These are phyloP conservation scores for Rhexocercosporidium sp. DNA, from an alignment of 2,329 filamentous ascomycete species.

Conservation along the genomic window DNA sequence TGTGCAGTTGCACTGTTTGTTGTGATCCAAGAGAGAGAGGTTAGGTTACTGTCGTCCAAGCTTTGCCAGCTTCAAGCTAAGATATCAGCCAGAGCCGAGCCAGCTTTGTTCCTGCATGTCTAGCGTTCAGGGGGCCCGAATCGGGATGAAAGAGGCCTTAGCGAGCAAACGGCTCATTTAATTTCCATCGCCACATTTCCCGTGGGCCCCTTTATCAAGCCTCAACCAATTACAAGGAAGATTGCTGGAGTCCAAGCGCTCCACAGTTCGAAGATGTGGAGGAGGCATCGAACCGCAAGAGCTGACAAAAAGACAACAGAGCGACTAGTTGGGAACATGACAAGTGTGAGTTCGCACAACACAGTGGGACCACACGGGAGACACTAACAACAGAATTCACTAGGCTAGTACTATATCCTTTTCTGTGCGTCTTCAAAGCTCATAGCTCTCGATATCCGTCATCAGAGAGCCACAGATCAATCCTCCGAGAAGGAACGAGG, in stretches of 20 bases:
- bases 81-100: too few relatives aligned
- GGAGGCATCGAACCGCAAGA: background rate
- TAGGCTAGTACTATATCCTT: too few relatives aligned
- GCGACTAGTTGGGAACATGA: background rate
- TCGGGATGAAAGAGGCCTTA: background rate
- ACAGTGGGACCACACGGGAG: background rate
- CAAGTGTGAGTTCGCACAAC: background rate
- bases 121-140: background rate
- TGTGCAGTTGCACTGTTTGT: background rate
- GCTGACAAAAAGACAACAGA: background rate
- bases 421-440: background rate
- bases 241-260: background rate
- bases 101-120: conserved; percentile 4
- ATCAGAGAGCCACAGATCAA: background rate
- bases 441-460: background rate
- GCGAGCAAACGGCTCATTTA: background rate
- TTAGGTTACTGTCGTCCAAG: conserved; percentile 7
- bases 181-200: conserved; percentile 2
- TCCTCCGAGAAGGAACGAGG: background rate
- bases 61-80: background rate
- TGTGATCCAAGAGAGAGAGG: conserved; percentile 5
- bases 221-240: background rate
- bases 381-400: too few relatives aligned
- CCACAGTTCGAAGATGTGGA: background rate
- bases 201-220: background rate